Evolutionary conservation across 1,284 basidiomycete genomes (phyloP).

Genomic region (Apiotrichum akiyoshidainum): DNA sequence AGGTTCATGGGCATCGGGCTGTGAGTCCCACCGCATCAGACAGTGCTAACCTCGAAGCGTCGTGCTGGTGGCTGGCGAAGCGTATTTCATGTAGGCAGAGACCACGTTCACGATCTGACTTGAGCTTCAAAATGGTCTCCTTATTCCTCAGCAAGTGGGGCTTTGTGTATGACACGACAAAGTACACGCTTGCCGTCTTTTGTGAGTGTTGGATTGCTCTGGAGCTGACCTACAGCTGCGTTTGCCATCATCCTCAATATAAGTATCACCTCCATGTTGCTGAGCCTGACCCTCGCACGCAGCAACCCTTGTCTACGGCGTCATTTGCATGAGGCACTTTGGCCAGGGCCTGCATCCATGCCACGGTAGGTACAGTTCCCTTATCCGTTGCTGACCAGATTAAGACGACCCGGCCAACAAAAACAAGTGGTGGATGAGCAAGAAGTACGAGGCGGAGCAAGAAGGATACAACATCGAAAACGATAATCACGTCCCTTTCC

Average conservation of each 20-base stretch:
- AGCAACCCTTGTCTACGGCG: constrained; percentile 31
- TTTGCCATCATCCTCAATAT: constrained; percentile 40
- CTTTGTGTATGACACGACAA: constrained; percentile 31
- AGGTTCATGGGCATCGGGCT: no score
- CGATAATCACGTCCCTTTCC: not conserved
- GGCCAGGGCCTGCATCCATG: constrained; percentile 31
- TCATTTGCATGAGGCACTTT: constrained; percentile 40
- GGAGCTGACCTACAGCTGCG: constrained; percentile 22
- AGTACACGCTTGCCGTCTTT: constrained; percentile 42
- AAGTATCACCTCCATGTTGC: not conserved
- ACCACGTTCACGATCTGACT: not conserved
- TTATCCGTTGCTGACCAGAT: not conserved
- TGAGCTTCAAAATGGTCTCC: constrained; percentile 42
- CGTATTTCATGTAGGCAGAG: constrained; percentile 67
- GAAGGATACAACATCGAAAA: not conserved
- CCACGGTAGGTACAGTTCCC: constrained; percentile 19
- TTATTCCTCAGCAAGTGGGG: constrained; percentile 32
- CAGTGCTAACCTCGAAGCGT: constrained; percentile 61
- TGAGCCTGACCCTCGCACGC: constrained; percentile 7
- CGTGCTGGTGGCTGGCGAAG: constrained; percentile 75
- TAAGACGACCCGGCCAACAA: constrained; percentile 1
- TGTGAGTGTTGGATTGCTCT: constrained; percentile 17
- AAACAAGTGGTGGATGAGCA: not conserved
- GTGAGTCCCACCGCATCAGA: no score
- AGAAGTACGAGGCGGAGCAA: not conserved